A percentile compares a stretch with the other conserved stretches of the same genome.
These are phyloP conservation scores for Colletotrichum brevisporum DNA, from an alignment of 2,329 filamentous ascomycete genomes.

Conservation along the genomic window DNA sequence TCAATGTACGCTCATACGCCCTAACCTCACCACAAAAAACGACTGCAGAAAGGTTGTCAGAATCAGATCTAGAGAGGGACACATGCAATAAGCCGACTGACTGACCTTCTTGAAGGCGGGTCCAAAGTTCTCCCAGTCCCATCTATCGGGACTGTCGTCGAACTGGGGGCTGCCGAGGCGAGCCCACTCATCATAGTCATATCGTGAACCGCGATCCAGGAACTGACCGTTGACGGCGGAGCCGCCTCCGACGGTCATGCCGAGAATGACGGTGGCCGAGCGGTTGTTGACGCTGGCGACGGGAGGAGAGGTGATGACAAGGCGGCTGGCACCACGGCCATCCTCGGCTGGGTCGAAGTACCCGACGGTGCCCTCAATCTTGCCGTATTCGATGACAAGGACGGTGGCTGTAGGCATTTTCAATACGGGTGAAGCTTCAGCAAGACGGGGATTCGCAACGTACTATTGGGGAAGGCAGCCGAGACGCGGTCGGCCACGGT, in stretches of 20 bases:
- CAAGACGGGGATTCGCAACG: constrained; percentile 10
- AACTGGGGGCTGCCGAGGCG: constrained; percentile 46
- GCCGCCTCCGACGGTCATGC: constrained; percentile 53
- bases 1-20: too few relatives aligned
- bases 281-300: constrained; percentile 47
- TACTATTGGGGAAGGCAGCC: constrained; percentile 47
- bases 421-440: background rate
- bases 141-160: constrained; percentile 44
- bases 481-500: constrained; percentile 52
- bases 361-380: constrained; percentile 39
- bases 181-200: constrained; percentile 55
- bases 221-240: constrained; percentile 56
- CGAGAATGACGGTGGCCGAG: constrained; percentile 47
- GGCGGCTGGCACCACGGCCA: constrained; percentile 43
- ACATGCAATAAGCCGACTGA: background rate
- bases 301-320: constrained; percentile 46
- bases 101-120: constrained; percentile 54
- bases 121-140: constrained; percentile 53
- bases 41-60: background rate
- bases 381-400: background rate
- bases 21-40: constrained; percentile 10
- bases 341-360: constrained; percentile 47
- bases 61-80: background rate
- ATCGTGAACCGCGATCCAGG: constrained; percentile 52
- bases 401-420: background rate